phyloP scores from a whole-genome alignment of 2,329 filamentous ascomycete species.

The Monascus ruber region DNA sequence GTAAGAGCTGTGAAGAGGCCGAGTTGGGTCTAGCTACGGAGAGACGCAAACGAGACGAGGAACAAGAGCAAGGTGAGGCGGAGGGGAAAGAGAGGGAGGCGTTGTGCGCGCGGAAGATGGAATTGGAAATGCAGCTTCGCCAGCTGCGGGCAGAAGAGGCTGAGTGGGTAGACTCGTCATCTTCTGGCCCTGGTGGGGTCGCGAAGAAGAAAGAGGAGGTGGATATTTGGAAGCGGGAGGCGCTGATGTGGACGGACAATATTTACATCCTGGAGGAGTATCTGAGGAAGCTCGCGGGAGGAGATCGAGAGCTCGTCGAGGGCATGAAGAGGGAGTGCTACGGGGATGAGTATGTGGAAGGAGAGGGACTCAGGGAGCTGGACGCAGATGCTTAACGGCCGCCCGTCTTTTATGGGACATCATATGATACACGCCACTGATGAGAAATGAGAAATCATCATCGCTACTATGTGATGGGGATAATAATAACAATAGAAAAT shows the following conservation, averaged over 20 bases:
- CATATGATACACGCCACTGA: too few relatives aligned
- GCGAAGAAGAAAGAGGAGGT: slow-evolving; percentile 23
- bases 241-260: slow-evolving; percentile 34
- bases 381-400: neutral
- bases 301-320: slow-evolving; percentile 35
- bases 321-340: slow-evolving; percentile 37
- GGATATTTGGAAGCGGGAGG: slow-evolving; percentile 17
- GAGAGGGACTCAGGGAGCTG: slow-evolving; percentile 37
- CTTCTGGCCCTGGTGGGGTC: slow-evolving; percentile 18
- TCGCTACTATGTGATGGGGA: too few relatives aligned
- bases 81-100: slow-evolving; percentile 5
- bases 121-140: slow-evolving; percentile 19
- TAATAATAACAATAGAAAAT: too few relatives aligned
- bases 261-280: slow-evolving; percentile 33
- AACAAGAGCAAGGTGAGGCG: slow-evolving; percentile 6
- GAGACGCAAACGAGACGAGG: slow-evolving; percentile 14
- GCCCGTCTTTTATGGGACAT: too few relatives aligned
- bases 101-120: slow-evolving; percentile 11
- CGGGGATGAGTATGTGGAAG: slow-evolving; percentile 45
- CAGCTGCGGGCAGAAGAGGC: slow-evolving; percentile 25
- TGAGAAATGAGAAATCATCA: too few relatives aligned
- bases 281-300: slow-evolving; percentile 25
- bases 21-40: slow-evolving; percentile 28
- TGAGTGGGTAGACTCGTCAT: slow-evolving; percentile 10
- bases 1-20: slow-evolving; percentile 18